Evolutionary conservation across 1,284 basidiomycete genomes (phyloP).

Genomic region (Rhizoctonia solani): DNA sequence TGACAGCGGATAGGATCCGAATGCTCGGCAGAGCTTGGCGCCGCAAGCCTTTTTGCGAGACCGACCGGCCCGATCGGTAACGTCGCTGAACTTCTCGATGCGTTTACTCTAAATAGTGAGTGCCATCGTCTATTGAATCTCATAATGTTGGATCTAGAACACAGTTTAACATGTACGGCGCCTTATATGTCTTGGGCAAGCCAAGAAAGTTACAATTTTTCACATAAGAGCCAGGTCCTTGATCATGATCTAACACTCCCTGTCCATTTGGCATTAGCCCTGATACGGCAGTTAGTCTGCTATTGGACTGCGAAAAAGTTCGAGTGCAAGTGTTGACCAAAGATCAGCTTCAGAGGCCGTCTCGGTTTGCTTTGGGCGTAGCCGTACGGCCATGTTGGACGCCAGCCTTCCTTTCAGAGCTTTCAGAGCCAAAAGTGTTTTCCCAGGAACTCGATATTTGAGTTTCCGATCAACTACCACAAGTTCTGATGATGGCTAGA

Average conservation of each 20-base stretch:
- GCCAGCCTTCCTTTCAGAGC: constrained; percentile 71
- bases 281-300: background rate
- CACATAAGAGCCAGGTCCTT: too few species aligned
- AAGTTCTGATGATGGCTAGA: constrained; percentile 59
- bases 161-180: too few species aligned
- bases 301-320: background rate
- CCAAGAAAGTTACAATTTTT: too few species aligned
- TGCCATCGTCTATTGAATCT: too few species aligned
- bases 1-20: background rate
- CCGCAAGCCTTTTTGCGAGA: too few species aligned
- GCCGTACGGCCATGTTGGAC: constrained; percentile 58
- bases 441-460: constrained; percentile 71
- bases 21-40: background rate
- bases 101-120: too few species aligned
- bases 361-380: constrained; percentile 39
- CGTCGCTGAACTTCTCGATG: too few species aligned
- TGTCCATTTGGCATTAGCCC: too few species aligned
- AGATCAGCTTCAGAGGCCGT: constrained; percentile 56
- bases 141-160: too few species aligned
- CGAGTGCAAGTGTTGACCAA: constrained; percentile 11
- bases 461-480: constrained; percentile 87
- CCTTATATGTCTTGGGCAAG: too few species aligned
- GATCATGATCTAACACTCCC: too few species aligned
- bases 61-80: too few species aligned
- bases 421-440: constrained; percentile 80